Evolutionary conservation across 2,329 filamentous ascomycete genomes (phyloP), one percentile per base, ranked within the genome.

Genomic region (Mollisiaceae sp.): DNA sequence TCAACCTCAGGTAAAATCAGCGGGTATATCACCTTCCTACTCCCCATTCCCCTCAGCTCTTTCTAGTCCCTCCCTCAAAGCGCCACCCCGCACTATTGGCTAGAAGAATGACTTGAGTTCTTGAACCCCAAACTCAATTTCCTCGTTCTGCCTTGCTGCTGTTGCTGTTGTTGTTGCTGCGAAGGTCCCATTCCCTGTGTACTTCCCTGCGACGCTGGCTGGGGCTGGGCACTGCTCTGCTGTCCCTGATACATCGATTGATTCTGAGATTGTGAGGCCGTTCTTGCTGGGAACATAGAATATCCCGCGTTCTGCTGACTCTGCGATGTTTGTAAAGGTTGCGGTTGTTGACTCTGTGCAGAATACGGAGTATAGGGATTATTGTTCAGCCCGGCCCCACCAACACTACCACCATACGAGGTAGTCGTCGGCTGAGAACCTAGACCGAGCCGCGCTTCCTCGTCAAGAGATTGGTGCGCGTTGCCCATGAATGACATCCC

Each of bases 361-460:
- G 27, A 32, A 32, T 32, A 32, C 6, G 27, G 27, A 32, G 8
- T 64, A 58, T 35, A 60, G 14, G 38, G 60, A 20, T 47, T 63
- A 35, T 54, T 43, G 15, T 35, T 43, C 45, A 62, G 52, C n/a
- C 56, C 45, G 57, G 56, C 3, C 36, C 20, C 36, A 27, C n/a
- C 45, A 11, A 41, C 43, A 14, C 14, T 35, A 60, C 55, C 55
- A 38, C 36, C 27, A 2, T 36, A 36, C 15, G 63, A 47, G 35
- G 14, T 22, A 15, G 43, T 38, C 11, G 32, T 41, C 20, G 43
- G 45, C 58, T 60, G 39, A 15, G 50, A 47, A 15, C 20, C 35
- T 24, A 57, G 32, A 14, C 70, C 70, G 57, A 73, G 22, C 59
- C 69, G 68, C 8, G 69, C 69, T 56, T 73, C 72, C 63, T 73